A percentile compares a stretch with the other conserved stretches of the same genome.
These are phyloP conservation scores for Perilla frutescens DNA, from an alignment of 257 asterid species.

Conservation along the genomic window DNA sequence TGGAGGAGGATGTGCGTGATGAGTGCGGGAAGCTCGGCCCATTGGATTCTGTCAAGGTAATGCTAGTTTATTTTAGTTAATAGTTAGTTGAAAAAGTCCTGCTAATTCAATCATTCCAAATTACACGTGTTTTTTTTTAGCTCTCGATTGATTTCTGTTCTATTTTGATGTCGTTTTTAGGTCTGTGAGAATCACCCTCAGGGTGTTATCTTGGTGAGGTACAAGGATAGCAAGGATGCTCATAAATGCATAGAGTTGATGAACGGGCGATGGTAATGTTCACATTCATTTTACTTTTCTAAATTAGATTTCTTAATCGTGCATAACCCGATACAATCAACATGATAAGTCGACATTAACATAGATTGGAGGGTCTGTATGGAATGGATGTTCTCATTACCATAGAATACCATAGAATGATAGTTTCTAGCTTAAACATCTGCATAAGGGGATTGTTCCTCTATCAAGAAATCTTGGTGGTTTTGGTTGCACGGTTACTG, in stretches of 20 bases:
- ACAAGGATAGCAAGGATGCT: conserved; percentile 79
- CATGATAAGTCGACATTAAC: neutral
- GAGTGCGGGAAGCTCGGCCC: conserved; percentile 94
- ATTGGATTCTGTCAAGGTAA: conserved; percentile 84
- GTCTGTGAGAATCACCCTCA: conserved; percentile 92
- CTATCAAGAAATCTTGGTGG: neutral
- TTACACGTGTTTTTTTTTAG: neutral
- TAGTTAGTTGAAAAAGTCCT: conserved; percentile 1
- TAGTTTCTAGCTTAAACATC: neutral
- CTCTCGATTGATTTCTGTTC: conserved; percentile 11
- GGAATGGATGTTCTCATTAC: conserved; percentile 1
- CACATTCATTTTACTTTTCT: conserved; percentile 20
- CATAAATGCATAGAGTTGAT: conserved; percentile 85
- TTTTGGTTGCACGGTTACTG: conserved; percentile 4
- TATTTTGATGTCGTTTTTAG: conserved; percentile 45
- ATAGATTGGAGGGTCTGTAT: neutral
- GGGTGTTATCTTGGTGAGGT: conserved; percentile 87
- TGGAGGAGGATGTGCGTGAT: conserved; percentile 78
- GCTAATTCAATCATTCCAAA: neutral
- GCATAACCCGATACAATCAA: neutral
- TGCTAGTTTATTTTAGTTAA: neutral
- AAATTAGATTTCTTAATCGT: neutral
- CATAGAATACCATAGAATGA: neutral
- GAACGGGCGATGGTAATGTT: conserved; percentile 87
- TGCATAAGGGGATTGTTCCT: no score